Evolutionary conservation across 495 filamentous ascomycete genomes (phyloP).

Genomic region (Bacidia rubella): DNA sequence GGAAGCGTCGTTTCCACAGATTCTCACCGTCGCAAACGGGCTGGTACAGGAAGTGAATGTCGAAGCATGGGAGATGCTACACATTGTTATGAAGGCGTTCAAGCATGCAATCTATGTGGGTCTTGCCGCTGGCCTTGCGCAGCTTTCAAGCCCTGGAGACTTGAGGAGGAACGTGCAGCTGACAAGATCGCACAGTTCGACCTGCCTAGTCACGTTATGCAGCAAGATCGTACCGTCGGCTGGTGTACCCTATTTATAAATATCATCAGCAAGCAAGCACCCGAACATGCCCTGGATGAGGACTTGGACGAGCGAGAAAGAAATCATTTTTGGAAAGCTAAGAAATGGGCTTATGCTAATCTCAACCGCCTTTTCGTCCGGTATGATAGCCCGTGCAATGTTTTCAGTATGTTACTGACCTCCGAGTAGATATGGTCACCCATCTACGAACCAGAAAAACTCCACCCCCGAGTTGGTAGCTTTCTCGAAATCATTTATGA

Average conservation of each 20-base stretch:
- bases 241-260: constrained; percentile 93
- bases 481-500: constrained; percentile 80
- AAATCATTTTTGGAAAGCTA: constrained; percentile 99
- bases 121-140: constrained; percentile 15
- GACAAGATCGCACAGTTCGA: constrained; percentile 54
- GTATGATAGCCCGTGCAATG: constrained; percentile 30
- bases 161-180: too few species aligned
- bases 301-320: constrained; percentile 76
- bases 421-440: constrained; percentile 69
- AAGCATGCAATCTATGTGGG: constrained; percentile 95
- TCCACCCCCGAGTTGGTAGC: constrained; percentile 55
- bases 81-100: constrained; percentile 85
- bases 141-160: too few species aligned
- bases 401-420: constrained; percentile 2
- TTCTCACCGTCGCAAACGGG: constrained; percentile 72
- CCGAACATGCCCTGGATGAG: constrained; percentile 62
- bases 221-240: constrained; percentile 70
- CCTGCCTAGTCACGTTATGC: constrained; percentile 59
- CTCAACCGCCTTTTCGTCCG: constrained; percentile 89
- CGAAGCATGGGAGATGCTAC: constrained; percentile 93
- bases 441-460: constrained; percentile 49
- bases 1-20: constrained; percentile 77
- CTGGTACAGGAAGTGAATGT: constrained; percentile 79
- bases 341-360: constrained; percentile 99
- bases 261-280: constrained; percentile 74